Evolutionary conservation across 129 eudicot genomes (phyloP).

Genomic region (Flaveria linearis): DNA sequence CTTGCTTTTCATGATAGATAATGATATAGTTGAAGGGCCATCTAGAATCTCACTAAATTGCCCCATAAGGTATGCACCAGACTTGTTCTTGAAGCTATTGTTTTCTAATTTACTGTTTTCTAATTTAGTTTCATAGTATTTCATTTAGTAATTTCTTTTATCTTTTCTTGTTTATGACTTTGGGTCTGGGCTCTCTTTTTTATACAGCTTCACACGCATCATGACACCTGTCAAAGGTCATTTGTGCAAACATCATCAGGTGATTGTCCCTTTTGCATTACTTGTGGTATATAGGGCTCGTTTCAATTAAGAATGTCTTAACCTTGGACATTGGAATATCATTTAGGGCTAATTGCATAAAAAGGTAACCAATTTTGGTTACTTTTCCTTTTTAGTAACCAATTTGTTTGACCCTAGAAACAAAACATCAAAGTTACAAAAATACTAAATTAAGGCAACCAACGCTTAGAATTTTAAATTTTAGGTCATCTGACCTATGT

Average conservation of each 20-base stretch:
- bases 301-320: background rate
- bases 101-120: conserved; percentile 1
- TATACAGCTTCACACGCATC: conserved; percentile 64
- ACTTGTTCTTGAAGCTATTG: conserved; percentile 7
- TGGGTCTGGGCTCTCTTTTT: conserved; percentile 24
- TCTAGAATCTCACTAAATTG: conserved; percentile 74
- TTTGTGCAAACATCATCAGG: conserved; percentile 81
- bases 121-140: background rate
- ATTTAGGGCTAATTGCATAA: background rate
- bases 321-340: background rate
- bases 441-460: background rate
- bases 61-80: conserved; percentile 46
- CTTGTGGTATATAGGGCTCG: background rate
- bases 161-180: background rate
- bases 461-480: background rate
- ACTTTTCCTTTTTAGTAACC: background rate
- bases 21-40: conserved; percentile 74
- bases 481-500: background rate
- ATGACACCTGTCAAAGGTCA: conserved; percentile 79
- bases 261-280: conserved; percentile 22
- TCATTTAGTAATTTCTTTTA: background rate
- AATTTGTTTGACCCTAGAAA: background rate
- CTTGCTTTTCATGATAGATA: conserved; percentile 43
- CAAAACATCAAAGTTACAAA: background rate
- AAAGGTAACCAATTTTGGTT: background rate